Evolutionary conservation across 768 basidiomycete genomes (phyloP).

Genomic region (Dendrothele bispora): DNA sequence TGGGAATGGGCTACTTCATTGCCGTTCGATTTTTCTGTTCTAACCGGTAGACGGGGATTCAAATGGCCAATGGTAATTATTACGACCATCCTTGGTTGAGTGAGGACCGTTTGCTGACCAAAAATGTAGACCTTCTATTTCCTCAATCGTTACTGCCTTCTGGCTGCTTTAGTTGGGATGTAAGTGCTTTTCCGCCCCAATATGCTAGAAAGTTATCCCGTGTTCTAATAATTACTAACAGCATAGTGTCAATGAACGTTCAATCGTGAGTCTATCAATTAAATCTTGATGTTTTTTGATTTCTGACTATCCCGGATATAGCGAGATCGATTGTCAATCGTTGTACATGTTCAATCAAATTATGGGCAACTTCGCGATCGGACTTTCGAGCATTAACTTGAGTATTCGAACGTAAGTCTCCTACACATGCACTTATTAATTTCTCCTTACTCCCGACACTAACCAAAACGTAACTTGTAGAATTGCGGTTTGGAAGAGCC

Average conservation of each 20-base stretch:
- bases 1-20: conserved; percentile 64
- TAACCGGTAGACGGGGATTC: conserved; percentile 40
- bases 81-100: not conserved
- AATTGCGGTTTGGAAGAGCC: conserved; percentile 69
- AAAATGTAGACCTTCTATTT: conserved; percentile 42
- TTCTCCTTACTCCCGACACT: not conserved
- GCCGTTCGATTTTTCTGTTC: conserved; percentile 42
- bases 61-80: conserved; percentile 42
- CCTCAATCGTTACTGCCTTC: conserved; percentile 40
- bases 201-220: not conserved
- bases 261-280: conserved; percentile 29
- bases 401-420: conserved; percentile 47
- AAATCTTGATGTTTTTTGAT: not conserved
- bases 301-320: conserved; percentile 12
- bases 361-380: conserved; percentile 47
- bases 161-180: conserved; percentile 46
- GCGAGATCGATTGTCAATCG: conserved; percentile 58
- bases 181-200: conserved; percentile 19
- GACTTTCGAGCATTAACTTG: conserved; percentile 51
- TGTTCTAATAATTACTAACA: not conserved
- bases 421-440: too few relatives aligned
- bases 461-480: conserved; percentile 24
- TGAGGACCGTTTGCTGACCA: not conserved
- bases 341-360: conserved; percentile 64
- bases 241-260: conserved; percentile 50